Base-by-base conservation (phyloP, 2,329 filamentous ascomycete genomes). In the Clarireedia sp. region DNA sequence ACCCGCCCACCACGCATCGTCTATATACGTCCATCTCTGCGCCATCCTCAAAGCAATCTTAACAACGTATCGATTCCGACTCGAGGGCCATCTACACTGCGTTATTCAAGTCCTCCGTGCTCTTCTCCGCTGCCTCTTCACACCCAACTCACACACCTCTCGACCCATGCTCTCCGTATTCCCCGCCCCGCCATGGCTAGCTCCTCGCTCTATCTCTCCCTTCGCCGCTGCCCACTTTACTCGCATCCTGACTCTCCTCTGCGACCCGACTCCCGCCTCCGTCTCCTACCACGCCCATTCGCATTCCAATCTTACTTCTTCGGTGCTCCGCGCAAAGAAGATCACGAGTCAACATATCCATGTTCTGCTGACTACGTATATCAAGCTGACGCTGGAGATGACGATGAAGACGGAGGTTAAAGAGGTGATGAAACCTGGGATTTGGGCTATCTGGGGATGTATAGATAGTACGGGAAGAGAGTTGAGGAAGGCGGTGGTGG, bases 261-360 rank as follows among this genome's bases (percentile, higher is more conserved):
- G 80, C 63, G 79, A 85, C 64, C 81, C 79, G 2, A 79, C 76
- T 24, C 77, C 75, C 1, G 78, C 78, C 0, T 76, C 79, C 3
- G 79, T 83, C 21, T 75, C 77, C 5, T 23, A 19, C 10, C 19
- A 45, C 17, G 12, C 41, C 4, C 6, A 14, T 21, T 21, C 41
- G n/a, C 17, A 24, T 78, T 83, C 24, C 75, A 71, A 72, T 49
- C 74, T 86, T 24, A 79, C 82, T 63, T 83, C 81, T 23, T 81
- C 80, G 1, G 81, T 77, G 1, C 81, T 82, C 60, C 76, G 75
- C 29, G 82, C 81, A 19, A 84, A 83, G 70, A 75, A 80, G 16
- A 79, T 78, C 6, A 81, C 81, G 0, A 81, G 81, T 4, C 75
- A 79, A 59, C 75, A 83, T 68, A 83, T 86, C 78, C 82, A 82